Evolutionary conservation across 2,329 filamentous ascomycete species (phyloP), one percentile per base, ranked within the genome.

Genomic region (Stachybotrys chartarum): DNA sequence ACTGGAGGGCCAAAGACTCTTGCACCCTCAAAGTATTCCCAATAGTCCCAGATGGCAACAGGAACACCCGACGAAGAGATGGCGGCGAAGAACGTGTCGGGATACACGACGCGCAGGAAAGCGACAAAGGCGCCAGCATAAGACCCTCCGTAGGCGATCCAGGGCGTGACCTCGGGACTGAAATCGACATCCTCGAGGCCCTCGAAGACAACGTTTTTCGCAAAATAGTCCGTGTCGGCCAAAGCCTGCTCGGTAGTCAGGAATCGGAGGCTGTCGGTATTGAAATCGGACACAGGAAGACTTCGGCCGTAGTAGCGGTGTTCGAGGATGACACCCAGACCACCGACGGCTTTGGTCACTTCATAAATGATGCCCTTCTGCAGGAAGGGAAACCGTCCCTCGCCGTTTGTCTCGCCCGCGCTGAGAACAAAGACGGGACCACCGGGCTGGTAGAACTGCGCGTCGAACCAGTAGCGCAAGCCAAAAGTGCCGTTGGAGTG

Each of bases 291-390:
- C 0, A 82, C 81, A 0, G 90, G 90, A 54, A 86, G 85, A 66
- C 88, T 92, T 12, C 78, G 78, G 55, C 91, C 91, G 66, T 96
- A 96, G 76, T 95, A 96, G 32, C 91, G 83, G 66, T 96, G 91
- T 73, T 96, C 91, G 3, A 96, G 79, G 50, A 96, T 81, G 3
- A 96, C 87, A 3, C 86, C 90, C 30, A 96, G 72, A 1, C 91
- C 91, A 55, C 84, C 75, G 0, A 87, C 90, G 1, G 86, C 87
- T 61, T 86, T 75, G 4, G 86, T 81, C 17, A 96, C 76, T 60
- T 90, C 80, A 42, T 84, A 78, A 0, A 90, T 76, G 53, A 96
- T 87, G 53, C 91, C 91, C 67, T 94, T 89, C 61, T 91, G 83
- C 10, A 96, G 72, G 65, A 81, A 93, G 0, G 81, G 79, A 17